A percentile compares a stretch with the other conserved stretches of the same genome.
These are phyloP conservation scores for Clarireedia monteithiana DNA, from an alignment of 2,329 filamentous ascomycete species.

Conservation along the genomic window DNA sequence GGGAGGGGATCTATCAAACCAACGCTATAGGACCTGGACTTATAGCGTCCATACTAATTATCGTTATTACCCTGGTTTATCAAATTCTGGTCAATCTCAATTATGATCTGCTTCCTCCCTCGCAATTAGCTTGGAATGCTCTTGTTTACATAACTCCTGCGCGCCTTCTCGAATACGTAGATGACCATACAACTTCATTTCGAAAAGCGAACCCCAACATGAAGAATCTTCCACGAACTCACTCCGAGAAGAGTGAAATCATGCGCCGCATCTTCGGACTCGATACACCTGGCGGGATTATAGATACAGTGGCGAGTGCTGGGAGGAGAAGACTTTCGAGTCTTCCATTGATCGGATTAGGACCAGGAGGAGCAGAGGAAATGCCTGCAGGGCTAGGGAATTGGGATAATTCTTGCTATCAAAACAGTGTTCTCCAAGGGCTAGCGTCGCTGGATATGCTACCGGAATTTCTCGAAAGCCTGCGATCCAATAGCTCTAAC, in stretches of 20 bases:
- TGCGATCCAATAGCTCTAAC: slow-evolving; percentile 27
- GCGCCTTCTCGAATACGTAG: slow-evolving; percentile 47
- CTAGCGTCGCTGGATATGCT: slow-evolving; percentile 69
- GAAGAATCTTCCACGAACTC: slow-evolving; percentile 32
- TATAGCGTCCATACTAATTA: slow-evolving; percentile 21
- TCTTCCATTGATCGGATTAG: slow-evolving; percentile 30
- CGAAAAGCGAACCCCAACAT: slow-evolving; percentile 42
- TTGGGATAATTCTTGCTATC: slow-evolving; percentile 92
- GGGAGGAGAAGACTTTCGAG: slow-evolving; percentile 48
- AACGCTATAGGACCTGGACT: slow-evolving; percentile 9
- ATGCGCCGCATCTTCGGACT: slow-evolving; percentile 57
- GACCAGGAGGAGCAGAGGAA: slow-evolving; percentile 33
- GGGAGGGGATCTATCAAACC: slow-evolving; percentile 11
- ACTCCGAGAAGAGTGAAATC: slow-evolving; percentile 55
- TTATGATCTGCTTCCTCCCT: slow-evolving; percentile 33
- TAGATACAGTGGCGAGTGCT: slow-evolving; percentile 50
- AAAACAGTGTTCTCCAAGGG: slow-evolving; percentile 89
- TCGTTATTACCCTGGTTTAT: slow-evolving; percentile 23
- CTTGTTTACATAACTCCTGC: slow-evolving; percentile 51
- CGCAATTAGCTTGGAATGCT: slow-evolving; percentile 51
- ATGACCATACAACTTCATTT: slow-evolving; percentile 31
- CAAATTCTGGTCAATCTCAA: slow-evolving; percentile 24
- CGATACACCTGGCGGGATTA: slow-evolving; percentile 43
- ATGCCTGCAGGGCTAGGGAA: slow-evolving; percentile 71
- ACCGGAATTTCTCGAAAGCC: slow-evolving; percentile 52